Evolutionary conservation across 1,284 basidiomycete species (phyloP), one percentile per base, ranked within the genome.

Genomic region (Fistulinella staudtii): DNA sequence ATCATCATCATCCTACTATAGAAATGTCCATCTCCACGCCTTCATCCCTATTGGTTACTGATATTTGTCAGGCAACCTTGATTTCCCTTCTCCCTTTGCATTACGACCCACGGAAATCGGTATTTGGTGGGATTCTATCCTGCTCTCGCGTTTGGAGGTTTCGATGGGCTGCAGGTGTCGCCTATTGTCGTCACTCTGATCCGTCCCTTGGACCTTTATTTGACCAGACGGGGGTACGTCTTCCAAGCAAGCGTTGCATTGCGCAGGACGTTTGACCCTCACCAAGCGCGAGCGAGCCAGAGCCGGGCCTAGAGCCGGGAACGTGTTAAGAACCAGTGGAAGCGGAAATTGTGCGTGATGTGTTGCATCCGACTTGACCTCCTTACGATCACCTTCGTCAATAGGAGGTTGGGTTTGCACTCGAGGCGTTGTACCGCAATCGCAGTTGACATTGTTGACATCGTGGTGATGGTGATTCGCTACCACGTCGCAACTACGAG

Each of bases 1-100:
- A 29, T 17, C 11, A 15, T 24, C 8, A 5, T 25, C 14, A 21
- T 9, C 17, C 11, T 8, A 36, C 17, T 4, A 18, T 24, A 8
- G 20, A 23, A 24, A 20, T 7, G 2, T 36, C 43, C 20, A 24
- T 21, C 30, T 36, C 35, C 20, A 20, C 1, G 28, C 31, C 39
- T 28, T 5, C 7, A 4, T 20, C 40, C 28, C 28, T n/a, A n/a
- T 29, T 25, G n/a, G n/a, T n/a, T n/a, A n/a, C n/a, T n/a, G n/a
- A n/a, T n/a, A n/a, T n/a, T 11, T 25, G 7, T 25, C 11, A 11
- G 11, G 11, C 24, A 57, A 29, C 43, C 54, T 42, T 23, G 54
- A 50, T 28, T 53, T 49, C 55, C 49, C 43, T 34, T 45, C 45
- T 8, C 46, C 44, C 22, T 35, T 39, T 8, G 44, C 34, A 11